Conservation (phyloP, 176 grass and related monocot genomes). For the Lolium rigidum region DNA sequence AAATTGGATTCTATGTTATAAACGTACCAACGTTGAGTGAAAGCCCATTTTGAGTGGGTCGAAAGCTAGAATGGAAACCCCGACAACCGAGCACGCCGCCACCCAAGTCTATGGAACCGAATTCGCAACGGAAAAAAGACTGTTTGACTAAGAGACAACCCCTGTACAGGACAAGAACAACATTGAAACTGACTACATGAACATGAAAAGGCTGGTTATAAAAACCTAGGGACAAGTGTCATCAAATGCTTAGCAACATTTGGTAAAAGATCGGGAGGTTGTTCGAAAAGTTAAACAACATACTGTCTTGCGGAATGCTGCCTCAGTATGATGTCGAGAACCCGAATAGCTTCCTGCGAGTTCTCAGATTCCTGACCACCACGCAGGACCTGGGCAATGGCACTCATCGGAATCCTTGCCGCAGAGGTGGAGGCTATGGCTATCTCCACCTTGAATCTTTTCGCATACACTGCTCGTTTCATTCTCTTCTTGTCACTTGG, state of each 20-base stretch:
- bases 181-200: neutral
- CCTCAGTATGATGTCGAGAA: slow-evolving; percentile 24
- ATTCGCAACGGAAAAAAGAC: neutral
- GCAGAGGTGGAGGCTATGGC: neutral
- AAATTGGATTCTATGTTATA: neutral
- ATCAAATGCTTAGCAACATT: neutral
- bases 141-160: neutral
- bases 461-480: neutral
- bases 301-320: slow-evolving; percentile 15
- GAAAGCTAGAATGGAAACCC: slow-evolving; percentile 22
- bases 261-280: neutral
- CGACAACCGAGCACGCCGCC: neutral
- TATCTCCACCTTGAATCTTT: slow-evolving; percentile 27
- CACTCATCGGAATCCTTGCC: neutral
- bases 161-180: neutral
- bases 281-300: neutral
- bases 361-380: slow-evolving; percentile 27
- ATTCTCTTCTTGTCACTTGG: slow-evolving; percentile 32
- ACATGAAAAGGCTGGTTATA: neutral
- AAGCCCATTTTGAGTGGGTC: slow-evolving; percentile 20
- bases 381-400: slow-evolving; percentile 15
- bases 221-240: neutral
- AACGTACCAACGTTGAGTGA: slow-evolving; percentile 26
- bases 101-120: neutral
- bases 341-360: neutral